These are phyloP conservation scores for Aegle marmelos DNA, from an alignment of 345 rosid genomes.

Conservation along the genomic window DNA sequence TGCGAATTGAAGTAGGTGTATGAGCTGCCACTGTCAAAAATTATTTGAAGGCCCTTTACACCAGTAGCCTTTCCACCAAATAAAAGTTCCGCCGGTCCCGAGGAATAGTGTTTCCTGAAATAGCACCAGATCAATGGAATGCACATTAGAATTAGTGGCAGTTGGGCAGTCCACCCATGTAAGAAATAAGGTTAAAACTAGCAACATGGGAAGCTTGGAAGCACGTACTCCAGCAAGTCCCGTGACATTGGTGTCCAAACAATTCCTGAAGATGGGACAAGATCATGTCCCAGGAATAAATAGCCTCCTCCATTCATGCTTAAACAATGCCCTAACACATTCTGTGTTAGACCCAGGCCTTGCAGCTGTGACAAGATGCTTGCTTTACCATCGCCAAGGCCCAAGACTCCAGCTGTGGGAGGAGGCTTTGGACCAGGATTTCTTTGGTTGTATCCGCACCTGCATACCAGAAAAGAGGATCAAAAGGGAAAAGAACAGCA, in stretches of 20 bases:
- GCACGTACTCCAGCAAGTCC: conserved; percentile 39
- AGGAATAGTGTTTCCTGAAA: conserved; percentile 59
- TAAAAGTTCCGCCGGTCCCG: conserved; percentile 73
- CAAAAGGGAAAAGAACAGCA: not conserved
- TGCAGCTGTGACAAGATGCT: conserved; percentile 67
- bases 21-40: conserved; percentile 94
- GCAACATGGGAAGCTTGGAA: not conserved
- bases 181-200: not conserved
- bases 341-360: conserved; percentile 37
- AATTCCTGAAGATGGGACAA: conserved; percentile 58
- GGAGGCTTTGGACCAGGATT: conserved; percentile 47
- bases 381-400: conserved; percentile 71
- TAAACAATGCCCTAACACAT: conserved; percentile 81
- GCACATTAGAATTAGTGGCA: not conserved
- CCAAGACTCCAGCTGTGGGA: conserved; percentile 73
- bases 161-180: not conserved
- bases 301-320: conserved; percentile 74
- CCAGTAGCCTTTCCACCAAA: conserved; percentile 55
- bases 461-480: conserved; percentile 17
- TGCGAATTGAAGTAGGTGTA: conserved; percentile 65
- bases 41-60: conserved; percentile 42
- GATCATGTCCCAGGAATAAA: conserved; percentile 71
- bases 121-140: not conserved
- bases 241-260: conserved; percentile 57
- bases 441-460: conserved; percentile 81